Evolutionary conservation across 164 flowering plant species (phyloP), one percentile per base, ranked within the genome.

Genomic region (Tinospora cordifolia): DNA sequence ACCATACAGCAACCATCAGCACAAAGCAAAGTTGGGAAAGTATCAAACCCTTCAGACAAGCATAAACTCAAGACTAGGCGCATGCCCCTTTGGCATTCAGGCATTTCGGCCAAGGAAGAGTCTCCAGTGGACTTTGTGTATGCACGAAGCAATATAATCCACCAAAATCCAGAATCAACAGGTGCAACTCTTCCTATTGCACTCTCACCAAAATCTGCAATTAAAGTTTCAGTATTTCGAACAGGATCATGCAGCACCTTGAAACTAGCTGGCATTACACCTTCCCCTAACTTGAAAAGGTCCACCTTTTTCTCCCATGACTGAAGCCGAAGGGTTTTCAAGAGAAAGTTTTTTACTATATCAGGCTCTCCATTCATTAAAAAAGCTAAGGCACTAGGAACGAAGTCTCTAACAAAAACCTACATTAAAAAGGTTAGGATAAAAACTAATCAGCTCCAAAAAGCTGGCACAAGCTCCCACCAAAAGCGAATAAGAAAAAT

Each of bases 81-180:
- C 81, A 85, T 85, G 40, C 88, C 88, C 79, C 69, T 85, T 73
- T 83, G 88, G 75, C 84, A 82, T 38, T 85, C 87, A 13, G 87
- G 83, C 66, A 30, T 44, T 40, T 85, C 86, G n/a, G 86, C 82
- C 80, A 85, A 70, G 49, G 85, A 72, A 7, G 75, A 27, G 72
- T 85, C 88, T 6, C 85, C 84, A 0, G 88, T 85, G 3, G 84
- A 76, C 60, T 79, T 82, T 17, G 87, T 85, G 51, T 85, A 85
- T 3, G 88, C 86, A 3, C 88, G 83, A 12, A 85, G 84, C 68
- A 85, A 63, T 66, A 85, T 83, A 40, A 85, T 85, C 88, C 88
- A 85, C 88, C 88, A 85, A 67, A 85, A 85, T n/a, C 88, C 88
- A 41, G 88, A 83, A 72, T 85, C 88, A 24, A 85, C 85, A 3